Evolutionary conservation across 306 rosid genomes (phyloP).

Genomic region (Quercus berberidifolia): DNA sequence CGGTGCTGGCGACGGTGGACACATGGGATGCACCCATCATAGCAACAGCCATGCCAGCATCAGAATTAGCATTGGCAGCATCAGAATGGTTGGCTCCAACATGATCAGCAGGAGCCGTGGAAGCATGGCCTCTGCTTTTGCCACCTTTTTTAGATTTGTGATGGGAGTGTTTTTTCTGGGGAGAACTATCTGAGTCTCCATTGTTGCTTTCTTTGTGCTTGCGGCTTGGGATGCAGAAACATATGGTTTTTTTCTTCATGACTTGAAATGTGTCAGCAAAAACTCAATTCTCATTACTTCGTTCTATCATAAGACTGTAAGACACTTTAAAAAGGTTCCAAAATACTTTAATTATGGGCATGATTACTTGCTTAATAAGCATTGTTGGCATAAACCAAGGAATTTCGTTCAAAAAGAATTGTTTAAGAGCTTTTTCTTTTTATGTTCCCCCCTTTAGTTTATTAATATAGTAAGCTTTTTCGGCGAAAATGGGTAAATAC

Average conservation of each 20-base stretch:
- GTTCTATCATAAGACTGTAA: not conserved
- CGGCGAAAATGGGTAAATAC: no score
- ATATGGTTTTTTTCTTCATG: conserved; percentile 50
- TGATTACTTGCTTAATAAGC: conserved; percentile 16
- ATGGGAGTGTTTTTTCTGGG: conserved; percentile 9
- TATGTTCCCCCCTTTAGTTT: not conserved
- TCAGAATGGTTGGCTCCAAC: conserved; percentile 24
- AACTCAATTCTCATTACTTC: not conserved
- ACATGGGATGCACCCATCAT: conserved; percentile 19
- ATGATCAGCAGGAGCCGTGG: conserved; percentile 13
- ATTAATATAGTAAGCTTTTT: not conserved
- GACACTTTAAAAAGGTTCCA: not conserved
- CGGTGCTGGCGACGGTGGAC: conserved; percentile 19
- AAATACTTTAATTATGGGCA: not conserved
- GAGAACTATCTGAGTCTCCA: conserved; percentile 24
- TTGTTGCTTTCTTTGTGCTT: conserved; percentile 32
- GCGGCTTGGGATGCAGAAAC: conserved; percentile 47
- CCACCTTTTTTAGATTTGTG: conserved; percentile 18
- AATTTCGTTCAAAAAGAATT: not conserved
- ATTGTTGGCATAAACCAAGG: not conserved
- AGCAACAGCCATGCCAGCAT: conserved; percentile 29
- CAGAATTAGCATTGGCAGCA: conserved; percentile 5
- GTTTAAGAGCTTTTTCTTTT: not conserved
- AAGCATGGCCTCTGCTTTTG: conserved; percentile 20
- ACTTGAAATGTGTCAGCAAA: not conserved